Evolutionary conservation across 2,329 filamentous ascomycete species (phyloP), one percentile per base, ranked within the genome.

Genomic region (Scedosporium aurantiacum): DNA sequence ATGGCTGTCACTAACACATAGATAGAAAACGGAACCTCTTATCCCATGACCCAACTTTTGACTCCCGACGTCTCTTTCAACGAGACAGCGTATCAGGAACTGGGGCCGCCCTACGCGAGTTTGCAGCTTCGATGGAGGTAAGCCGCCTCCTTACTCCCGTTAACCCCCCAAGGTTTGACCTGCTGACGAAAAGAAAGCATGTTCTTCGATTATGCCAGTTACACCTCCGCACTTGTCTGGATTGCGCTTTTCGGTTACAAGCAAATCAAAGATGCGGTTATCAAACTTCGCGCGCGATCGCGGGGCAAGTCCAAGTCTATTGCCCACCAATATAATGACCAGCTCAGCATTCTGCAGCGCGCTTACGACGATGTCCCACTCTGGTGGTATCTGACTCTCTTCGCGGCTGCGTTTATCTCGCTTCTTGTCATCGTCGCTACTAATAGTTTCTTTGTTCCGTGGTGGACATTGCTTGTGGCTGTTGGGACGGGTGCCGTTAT

Each of bases 151-250:
- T 59, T 61, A 58, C 61, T 61, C 41, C 1, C n/a, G n/a, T n/a
- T n/a, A n/a, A 47, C 14, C 4, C 10, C 5, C 5, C 5, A 52
- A 4, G 2, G 5, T 41, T 2, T 37, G 5, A 28, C 0, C 12
- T 7, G 4, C 6, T 1, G 4, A 27, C 21, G 47, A 69, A 71
- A 21, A 21, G 16, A 3, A n/a, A 47, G 43, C 3, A 81, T 82
- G 63, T 84, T 84, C 70, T 85, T 84, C 68, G 81, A 82, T 67
- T 85, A 85, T 61, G 81, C 83, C 5, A 79, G 81, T 7, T 80
- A 83, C 62, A 76, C 80, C 1, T 84, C 82, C 1, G 81, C 82
- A 0, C 74, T 85, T 57, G 78, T 79, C 5, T 86, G 83, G 82
- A 81, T 84, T 68, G 71, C 71, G 3, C 76, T 82, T 0, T 85